phyloP scores from a whole-genome alignment of 129 eudicot species.

The Calendula officinalis region DNA sequence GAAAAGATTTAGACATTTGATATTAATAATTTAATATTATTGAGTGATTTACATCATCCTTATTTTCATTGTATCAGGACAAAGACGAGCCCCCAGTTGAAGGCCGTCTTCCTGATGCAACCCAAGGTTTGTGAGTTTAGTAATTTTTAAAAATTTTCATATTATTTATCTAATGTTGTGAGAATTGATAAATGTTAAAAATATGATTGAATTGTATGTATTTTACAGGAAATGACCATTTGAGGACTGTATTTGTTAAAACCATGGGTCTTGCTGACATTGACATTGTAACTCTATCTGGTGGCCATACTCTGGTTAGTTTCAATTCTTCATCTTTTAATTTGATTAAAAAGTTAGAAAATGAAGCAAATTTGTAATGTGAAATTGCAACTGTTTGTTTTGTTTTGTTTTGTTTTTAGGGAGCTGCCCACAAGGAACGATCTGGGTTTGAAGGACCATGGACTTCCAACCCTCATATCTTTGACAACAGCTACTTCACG shows the following conservation, averaged over 20 bases:
- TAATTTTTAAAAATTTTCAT: no score
- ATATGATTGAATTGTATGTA: background rate
- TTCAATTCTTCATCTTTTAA: background rate
- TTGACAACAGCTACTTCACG: conserved; percentile 87
- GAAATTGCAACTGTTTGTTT: background rate
- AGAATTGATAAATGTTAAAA: background rate
- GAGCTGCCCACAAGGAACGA: conserved; percentile 79
- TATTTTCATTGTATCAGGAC: conserved; percentile 48
- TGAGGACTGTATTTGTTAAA: conserved; percentile 57
- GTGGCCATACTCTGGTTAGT: conserved; percentile 74
- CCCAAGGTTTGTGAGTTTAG: conserved; percentile 44
- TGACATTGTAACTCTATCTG: conserved; percentile 82
- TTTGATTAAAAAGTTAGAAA: background rate
- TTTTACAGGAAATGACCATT: conserved; percentile 55
- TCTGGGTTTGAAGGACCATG: conserved; percentile 89
- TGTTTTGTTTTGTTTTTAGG: conserved; percentile 36
- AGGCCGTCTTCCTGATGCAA: conserved; percentile 83
- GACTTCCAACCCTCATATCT: conserved; percentile 74
- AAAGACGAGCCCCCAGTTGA: conserved; percentile 70
- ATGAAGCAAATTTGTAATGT: background rate
- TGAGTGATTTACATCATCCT: no score
- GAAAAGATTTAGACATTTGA: no score
- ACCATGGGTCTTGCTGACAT: conserved; percentile 79
- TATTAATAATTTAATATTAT: no score
- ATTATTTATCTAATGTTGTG: background rate